Evolutionary conservation across 1,284 basidiomycete species (phyloP).

Genomic region (Rhodotorula sp.): DNA sequence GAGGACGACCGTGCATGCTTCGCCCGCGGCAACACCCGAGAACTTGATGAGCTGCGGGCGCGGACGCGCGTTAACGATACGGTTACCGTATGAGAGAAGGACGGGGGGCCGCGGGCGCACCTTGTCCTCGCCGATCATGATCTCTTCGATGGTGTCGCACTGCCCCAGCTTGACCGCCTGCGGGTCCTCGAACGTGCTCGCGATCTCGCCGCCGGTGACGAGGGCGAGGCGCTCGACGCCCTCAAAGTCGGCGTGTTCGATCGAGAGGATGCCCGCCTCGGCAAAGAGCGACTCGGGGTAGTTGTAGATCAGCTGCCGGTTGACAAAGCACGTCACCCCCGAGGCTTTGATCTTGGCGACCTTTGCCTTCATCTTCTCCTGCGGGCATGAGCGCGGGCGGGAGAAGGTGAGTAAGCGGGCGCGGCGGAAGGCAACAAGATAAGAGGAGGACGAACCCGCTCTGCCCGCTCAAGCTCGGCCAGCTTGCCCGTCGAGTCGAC

Average conservation of each 20-base stretch:
- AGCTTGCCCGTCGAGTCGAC: constrained; percentile 95
- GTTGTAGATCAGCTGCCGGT: constrained; percentile 99
- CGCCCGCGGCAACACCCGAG: constrained; percentile 94
- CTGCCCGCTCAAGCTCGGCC: constrained; percentile 95
- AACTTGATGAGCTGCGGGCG: constrained; percentile 87
- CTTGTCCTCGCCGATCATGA: constrained; percentile 99
- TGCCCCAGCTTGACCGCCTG: constrained; percentile 90
- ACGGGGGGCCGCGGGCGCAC: constrained; percentile 54
- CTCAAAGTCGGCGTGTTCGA: constrained; percentile 99
- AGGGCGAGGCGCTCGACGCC: constrained; percentile 94
- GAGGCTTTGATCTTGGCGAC: constrained; percentile 92
- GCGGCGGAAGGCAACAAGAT: neutral
- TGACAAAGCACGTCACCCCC: constrained; percentile 97
- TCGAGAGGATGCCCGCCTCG: constrained; percentile 91
- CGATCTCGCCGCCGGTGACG: constrained; percentile 97
- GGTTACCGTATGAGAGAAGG: neutral
- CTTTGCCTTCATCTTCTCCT: constrained; percentile 99
- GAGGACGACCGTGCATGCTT: constrained; percentile 98
- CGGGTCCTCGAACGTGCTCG: constrained; percentile 90
- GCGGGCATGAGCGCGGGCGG: constrained; percentile 5
- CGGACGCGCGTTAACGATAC: neutral
- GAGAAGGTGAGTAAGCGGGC: neutral
- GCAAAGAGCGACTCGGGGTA: constrained; percentile 94
- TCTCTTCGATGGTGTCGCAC: constrained; percentile 95
- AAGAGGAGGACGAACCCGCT: constrained; percentile 61